Conservation (phyloP, 2,329 filamentous ascomycete species). For the Hypomyces perniciosus region DNA sequence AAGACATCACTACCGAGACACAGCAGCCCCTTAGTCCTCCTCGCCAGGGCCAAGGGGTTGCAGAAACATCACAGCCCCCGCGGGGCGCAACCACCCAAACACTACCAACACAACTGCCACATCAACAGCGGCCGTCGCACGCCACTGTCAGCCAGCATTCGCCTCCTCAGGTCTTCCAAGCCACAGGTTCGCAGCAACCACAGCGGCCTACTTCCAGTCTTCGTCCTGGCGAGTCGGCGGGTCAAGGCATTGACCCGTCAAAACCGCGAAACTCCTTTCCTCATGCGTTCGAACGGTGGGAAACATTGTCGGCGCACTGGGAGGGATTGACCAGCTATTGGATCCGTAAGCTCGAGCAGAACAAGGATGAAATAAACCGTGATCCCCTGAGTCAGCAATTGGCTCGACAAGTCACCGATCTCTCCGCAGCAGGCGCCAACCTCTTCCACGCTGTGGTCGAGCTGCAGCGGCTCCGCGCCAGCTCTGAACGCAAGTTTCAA, state of each 20-base stretch:
- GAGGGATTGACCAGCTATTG: slow-evolving; percentile 96
- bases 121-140: slow-evolving; percentile 14
- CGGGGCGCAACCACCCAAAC: slow-evolving; percentile 12
- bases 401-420: slow-evolving; percentile 87
- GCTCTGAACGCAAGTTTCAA: slow-evolving; percentile 95
- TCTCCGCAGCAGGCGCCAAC: slow-evolving; percentile 96
- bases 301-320: slow-evolving; percentile 94
- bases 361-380: slow-evolving; percentile 74
- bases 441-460: slow-evolving; percentile 97
- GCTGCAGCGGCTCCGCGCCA: slow-evolving; percentile 84
- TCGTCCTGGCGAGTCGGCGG: slow-evolving; percentile 16
- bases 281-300: slow-evolving; percentile 96
- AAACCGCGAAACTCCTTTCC: slow-evolving; percentile 70
- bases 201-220: slow-evolving; percentile 14
- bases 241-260: slow-evolving; percentile 17
- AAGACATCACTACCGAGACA: slow-evolving; percentile 25
- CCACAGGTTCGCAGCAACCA: slow-evolving; percentile 15
- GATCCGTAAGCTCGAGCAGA: slow-evolving; percentile 88
- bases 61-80: slow-evolving; percentile 20
- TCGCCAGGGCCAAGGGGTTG: slow-evolving; percentile 22
- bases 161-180: slow-evolving; percentile 8
- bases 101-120: slow-evolving; percentile 17
- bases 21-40: slow-evolving; percentile 30
- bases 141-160: slow-evolving; percentile 9
- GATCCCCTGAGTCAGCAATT: slow-evolving; percentile 84